Conservation (phyloP, 139 green algal species). For the Asterochloris sp. region DNA sequence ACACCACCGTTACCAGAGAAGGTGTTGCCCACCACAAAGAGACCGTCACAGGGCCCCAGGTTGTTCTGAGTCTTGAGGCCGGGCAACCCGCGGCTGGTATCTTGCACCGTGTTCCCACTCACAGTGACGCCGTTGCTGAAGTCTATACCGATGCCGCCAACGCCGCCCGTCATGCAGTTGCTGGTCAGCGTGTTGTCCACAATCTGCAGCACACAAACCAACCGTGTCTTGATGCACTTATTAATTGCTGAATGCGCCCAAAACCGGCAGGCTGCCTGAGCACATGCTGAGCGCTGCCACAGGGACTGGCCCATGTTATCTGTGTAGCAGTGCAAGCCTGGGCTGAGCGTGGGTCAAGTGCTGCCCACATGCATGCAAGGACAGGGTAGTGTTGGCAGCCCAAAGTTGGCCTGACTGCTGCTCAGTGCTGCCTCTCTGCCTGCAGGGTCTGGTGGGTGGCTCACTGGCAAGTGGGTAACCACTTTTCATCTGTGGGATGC, state of each 20-base stretch:
- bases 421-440: no score
- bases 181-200: neutral
- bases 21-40: neutral
- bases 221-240: neutral
- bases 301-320: no score
- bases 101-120: neutral
- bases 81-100: neutral
- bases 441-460: no score
- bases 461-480: no score
- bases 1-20: neutral
- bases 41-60: neutral
- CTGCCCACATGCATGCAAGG: no score
- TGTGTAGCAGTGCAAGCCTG: no score
- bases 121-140: neutral
- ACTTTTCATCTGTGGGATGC: no score
- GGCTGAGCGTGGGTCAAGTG: no score
- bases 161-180: neutral
- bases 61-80: slow-evolving; percentile 11
- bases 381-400: no score
- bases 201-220: neutral
- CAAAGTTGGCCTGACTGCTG: no score
- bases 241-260: neutral
- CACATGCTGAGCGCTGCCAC: no score
- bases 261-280: neutral
- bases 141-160: slow-evolving; percentile 5